Percentiles rank a stretch among this genome's conserved stretches.
Conservation (phyloP, 2,329 filamentous ascomycete species). For the Shiraia bambusicola region DNA sequence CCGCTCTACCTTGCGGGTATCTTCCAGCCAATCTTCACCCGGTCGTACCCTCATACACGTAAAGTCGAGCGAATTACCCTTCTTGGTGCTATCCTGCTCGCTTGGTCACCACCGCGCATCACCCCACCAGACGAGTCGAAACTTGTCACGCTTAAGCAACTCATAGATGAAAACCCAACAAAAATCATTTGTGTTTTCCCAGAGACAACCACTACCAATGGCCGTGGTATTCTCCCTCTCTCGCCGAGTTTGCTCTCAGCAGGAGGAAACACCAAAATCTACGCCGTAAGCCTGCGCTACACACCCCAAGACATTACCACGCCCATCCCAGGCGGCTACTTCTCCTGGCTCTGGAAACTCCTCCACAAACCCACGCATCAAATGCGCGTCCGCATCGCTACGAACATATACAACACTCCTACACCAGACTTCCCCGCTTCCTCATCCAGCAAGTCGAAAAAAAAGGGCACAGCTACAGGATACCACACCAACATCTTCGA, state of each 20-base stretch:
- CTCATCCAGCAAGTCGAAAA: slow-evolving; percentile 2
- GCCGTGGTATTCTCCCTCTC: slow-evolving; percentile 82
- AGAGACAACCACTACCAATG: slow-evolving; percentile 92
- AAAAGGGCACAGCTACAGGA: slow-evolving; percentile 21
- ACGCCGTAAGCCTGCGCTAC: slow-evolving; percentile 88
- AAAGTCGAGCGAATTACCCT: slow-evolving; percentile 77
- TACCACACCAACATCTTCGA: slow-evolving; percentile 41
- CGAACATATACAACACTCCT: slow-evolving; percentile 58
- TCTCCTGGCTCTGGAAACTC: slow-evolving; percentile 79
- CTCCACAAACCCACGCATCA: slow-evolving; percentile 83
- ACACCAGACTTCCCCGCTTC: slow-evolving; percentile 19
- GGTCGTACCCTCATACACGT: slow-evolving; percentile 73
- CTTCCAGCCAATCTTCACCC: slow-evolving; percentile 92
- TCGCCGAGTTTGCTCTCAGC: slow-evolving; percentile 73
- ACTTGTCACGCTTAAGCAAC: slow-evolving; percentile 43
- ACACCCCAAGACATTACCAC: slow-evolving; percentile 88
- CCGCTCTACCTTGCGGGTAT: slow-evolving; percentile 91
- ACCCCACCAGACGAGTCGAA: slow-evolving; percentile 35
- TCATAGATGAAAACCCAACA: slow-evolving; percentile 68
- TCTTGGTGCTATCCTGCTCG: slow-evolving; percentile 70
- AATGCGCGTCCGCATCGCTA: slow-evolving; percentile 87
- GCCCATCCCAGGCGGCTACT: slow-evolving; percentile 73
- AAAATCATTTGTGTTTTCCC: slow-evolving; percentile 86
- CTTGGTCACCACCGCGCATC: slow-evolving; percentile 62
- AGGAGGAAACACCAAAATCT: slow-evolving; percentile 71